Base-by-base conservation (phyloP, 2,329 filamentous ascomycete genomes). In the Verticillium nubilum region DNA sequence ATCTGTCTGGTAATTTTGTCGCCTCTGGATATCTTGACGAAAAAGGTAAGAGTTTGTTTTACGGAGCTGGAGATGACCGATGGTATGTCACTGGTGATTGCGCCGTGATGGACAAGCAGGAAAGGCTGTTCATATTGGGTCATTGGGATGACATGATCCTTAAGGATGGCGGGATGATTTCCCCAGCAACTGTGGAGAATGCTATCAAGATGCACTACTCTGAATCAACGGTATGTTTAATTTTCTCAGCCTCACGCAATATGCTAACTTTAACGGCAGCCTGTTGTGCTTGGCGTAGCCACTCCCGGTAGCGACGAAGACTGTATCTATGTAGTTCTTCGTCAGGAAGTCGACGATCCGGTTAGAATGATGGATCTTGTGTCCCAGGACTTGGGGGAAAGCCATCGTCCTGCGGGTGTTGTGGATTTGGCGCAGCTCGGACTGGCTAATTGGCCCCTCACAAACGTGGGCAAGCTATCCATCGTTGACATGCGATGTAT, bases 11-110 rank as follows among this genome's bases (percentile, higher is more conserved):
- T 17, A 26, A 52, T 27, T 23, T 29, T 7, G 42, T 52, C 13
- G 26, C 25, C 3, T 3, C n/a, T 10, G 37, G 42, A 5, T 58
- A 58, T 23, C 5, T 58, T 23, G 56, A 47, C 15, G 27, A 33
- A 29, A 23, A 28, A 25, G 25, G n/a, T 4, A 15, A 26, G 2
- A 13, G 12, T 17, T 52, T 27, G 5, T 52, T 27, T 17, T 58
- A 52, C 27, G 27, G 12, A 17, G 19, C 28, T 3, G 37, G 29
- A n/a, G 56, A 28, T 4, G 28, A n/a, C 4, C 13, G 27, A 12
- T 58, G 56, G 56, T 58, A 58, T 19, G 26, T 47, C 2, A 52
- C 37, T 17, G 19, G 17, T n/a, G 56, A 58, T 35, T 58, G 37
- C 26, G 56, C 56, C 13, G 17, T 58, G 19, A n/a, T 58, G 25